Conservation (phyloP, 306 rosid genomes). For the Abrus pulchellus region DNA sequence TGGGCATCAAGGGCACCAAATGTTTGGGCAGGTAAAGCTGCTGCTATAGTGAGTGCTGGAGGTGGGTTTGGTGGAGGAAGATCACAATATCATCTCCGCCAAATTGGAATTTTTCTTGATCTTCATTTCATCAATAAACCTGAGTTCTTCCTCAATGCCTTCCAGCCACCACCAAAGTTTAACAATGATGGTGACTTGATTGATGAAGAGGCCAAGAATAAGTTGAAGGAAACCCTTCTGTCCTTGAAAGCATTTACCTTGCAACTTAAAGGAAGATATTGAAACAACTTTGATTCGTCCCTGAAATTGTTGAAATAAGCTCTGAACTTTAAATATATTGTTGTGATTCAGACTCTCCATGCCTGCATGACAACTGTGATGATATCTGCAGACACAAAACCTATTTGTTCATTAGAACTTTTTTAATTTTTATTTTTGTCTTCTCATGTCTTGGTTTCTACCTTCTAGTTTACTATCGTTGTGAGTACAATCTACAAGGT, state of each 20-base stretch:
- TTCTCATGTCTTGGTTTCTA: neutral
- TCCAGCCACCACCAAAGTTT: slow-evolving; percentile 79
- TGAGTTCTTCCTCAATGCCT: slow-evolving; percentile 72
- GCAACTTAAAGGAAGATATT: slow-evolving; percentile 54
- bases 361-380: neutral
- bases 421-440: neutral
- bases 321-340: slow-evolving; percentile 25
- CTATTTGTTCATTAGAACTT: neutral
- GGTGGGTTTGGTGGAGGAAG: slow-evolving; percentile 80
- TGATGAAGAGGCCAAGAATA: slow-evolving; percentile 59
- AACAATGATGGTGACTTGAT: slow-evolving; percentile 74
- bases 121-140: slow-evolving; percentile 97
- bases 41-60: slow-evolving; percentile 88
- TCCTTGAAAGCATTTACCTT: slow-evolving; percentile 64
- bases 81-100: slow-evolving; percentile 90
- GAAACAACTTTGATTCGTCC: neutral
- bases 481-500: neutral
- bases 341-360: neutral
- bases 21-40: slow-evolving; percentile 86
- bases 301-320: neutral
- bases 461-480: neutral
- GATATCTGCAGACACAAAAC: neutral
- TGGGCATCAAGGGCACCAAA: slow-evolving; percentile 70
- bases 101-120: slow-evolving; percentile 80
- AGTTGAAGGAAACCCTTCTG: slow-evolving; percentile 62